Percentiles rank a stretch among this genome's conserved stretches.
phyloP scores from a whole-genome alignment of 2,329 filamentous ascomycete genomes.

The Colletotrichum lini region DNA sequence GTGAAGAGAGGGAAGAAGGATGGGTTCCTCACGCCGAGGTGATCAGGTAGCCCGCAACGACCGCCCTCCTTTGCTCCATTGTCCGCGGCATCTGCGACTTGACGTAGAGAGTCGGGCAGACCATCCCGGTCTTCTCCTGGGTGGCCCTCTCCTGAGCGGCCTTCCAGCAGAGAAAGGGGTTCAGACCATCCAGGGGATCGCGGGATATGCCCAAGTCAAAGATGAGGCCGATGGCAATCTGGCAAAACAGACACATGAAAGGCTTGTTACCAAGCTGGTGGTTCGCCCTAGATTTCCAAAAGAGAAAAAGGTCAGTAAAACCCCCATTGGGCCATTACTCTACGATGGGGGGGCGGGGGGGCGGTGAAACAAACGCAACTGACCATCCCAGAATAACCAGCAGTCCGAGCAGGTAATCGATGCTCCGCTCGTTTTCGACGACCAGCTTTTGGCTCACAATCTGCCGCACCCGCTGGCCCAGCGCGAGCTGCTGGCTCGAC shows the following conservation, averaged over 20 bases:
- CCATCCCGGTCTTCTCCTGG: constrained; percentile 10
- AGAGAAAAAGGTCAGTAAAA: not conserved
- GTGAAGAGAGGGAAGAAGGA: not conserved
- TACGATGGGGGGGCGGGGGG: too few relatives aligned
- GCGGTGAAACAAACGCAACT: not conserved
- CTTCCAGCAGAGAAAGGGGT: constrained; percentile 40
- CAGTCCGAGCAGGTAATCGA: constrained; percentile 50
- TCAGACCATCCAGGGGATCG: constrained; percentile 29
- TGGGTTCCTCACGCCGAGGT: constrained; percentile 19
- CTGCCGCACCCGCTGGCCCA: constrained; percentile 46
- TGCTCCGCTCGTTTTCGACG: constrained; percentile 45
- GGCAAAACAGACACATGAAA: constrained; percentile 60
- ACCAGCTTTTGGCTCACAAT: constrained; percentile 47
- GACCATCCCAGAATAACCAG: constrained; percentile 49
- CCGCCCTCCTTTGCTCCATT: constrained; percentile 44
- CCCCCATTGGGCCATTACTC: too few relatives aligned
- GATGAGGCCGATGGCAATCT: constrained; percentile 59
- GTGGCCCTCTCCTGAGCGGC: constrained; percentile 30
- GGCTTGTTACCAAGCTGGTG: constrained; percentile 53
- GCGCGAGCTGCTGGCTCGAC: constrained; percentile 44
- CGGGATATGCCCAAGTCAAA: constrained; percentile 60
- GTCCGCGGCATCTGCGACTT: constrained; percentile 36
- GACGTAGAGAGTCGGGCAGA: not conserved
- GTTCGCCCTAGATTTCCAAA: constrained; percentile 23
- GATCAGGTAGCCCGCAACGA: constrained; percentile 43